Conservation (phyloP, 2,329 filamentous ascomycete genomes). For the Akanthomyces muscarius region DNA sequence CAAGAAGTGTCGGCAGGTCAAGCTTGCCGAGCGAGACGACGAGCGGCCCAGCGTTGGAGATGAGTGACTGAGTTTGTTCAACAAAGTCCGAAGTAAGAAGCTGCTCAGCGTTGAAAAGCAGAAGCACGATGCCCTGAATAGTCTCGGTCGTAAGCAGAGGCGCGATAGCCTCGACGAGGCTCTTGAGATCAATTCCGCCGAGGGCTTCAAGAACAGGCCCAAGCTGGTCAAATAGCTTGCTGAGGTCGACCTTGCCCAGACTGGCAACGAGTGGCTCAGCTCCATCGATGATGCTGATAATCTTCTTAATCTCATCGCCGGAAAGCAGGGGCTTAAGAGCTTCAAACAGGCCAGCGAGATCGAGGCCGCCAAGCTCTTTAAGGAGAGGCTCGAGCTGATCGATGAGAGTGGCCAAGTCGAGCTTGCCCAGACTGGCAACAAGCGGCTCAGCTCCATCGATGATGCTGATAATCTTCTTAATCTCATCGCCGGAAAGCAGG, state of each 20-base stretch:
- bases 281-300: slow-evolving; percentile 21
- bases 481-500: slow-evolving; percentile 26
- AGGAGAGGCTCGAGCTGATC: slow-evolving; percentile 33
- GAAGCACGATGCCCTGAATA: slow-evolving; percentile 18
- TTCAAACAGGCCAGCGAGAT: slow-evolving; percentile 30
- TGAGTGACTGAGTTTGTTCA: slow-evolving; percentile 20
- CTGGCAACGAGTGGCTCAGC: slow-evolving; percentile 20
- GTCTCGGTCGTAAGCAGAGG: slow-evolving; percentile 13
- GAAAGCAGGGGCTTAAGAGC: slow-evolving; percentile 27
- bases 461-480: slow-evolving; percentile 32
- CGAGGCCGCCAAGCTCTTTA: slow-evolving; percentile 26
- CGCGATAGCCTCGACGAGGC: slow-evolving; percentile 19
- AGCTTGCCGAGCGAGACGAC: slow-evolving; percentile 12
- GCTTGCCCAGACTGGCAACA: slow-evolving; percentile 26
- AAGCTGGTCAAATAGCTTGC: slow-evolving; percentile 24
- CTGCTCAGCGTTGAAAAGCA: slow-evolving; percentile 18
- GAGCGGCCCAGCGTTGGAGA: slow-evolving; percentile 10
- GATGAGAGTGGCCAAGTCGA: slow-evolving; percentile 33
- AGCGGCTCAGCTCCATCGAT: slow-evolving; percentile 33
- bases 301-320: slow-evolving; percentile 24
- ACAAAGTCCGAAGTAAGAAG: slow-evolving; percentile 17
- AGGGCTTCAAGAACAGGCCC: slow-evolving; percentile 27
- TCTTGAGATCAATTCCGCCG: slow-evolving; percentile 19
- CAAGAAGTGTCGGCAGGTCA: slow-evolving; percentile 21
- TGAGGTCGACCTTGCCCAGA: slow-evolving; percentile 16